Percentiles rank a stretch among this genome's conserved stretches.
These are phyloP conservation scores for Funneliformis mosseae DNA, from an alignment of 192 early-diverging fungal genomes.

Conservation along the genomic window DNA sequence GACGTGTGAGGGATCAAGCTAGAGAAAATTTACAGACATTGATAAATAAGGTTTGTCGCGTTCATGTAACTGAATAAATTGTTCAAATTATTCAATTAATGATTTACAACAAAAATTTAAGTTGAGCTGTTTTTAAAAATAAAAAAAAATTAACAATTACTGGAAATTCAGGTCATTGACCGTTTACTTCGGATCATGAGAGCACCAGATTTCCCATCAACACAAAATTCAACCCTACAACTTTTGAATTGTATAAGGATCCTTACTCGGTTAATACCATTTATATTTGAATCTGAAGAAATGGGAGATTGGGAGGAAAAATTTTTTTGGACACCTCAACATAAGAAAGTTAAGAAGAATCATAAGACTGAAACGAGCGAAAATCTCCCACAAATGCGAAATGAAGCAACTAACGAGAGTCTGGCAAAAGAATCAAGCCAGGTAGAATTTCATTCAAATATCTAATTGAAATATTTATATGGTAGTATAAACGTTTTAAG, in stretches of 20 bases:
- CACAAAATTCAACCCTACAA: slow-evolving; percentile 60
- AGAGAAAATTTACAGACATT: slow-evolving; percentile 78
- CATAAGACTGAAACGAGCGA: not conserved
- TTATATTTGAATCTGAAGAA: slow-evolving; percentile 71
- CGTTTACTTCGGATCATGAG: slow-evolving; percentile 54
- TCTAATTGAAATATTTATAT: no score
- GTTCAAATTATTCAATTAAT: no score
- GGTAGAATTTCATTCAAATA: not conserved
- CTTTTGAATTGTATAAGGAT: slow-evolving; percentile 82
- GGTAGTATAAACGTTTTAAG: no score
- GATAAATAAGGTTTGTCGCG: slow-evolving; percentile 63
- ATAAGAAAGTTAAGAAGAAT: not conserved
- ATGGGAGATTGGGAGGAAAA: slow-evolving; percentile 55
- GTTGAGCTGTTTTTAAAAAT: not conserved
- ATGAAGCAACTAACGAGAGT: not conserved
- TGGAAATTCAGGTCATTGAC: slow-evolving; percentile 38
- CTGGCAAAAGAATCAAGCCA: not conserved
- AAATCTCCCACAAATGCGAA: not conserved
- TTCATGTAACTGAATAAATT: not conserved
- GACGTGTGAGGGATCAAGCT: slow-evolving; percentile 72
- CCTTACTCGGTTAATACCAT: slow-evolving; percentile 83
- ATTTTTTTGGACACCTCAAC: slow-evolving; percentile 63
- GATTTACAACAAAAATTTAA: not conserved
- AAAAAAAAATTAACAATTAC: not conserved
- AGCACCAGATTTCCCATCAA: slow-evolving; percentile 52